Evolutionary conservation across 106 monocot genomes (phyloP).

Genomic region (Platanthera zijinensis): DNA sequence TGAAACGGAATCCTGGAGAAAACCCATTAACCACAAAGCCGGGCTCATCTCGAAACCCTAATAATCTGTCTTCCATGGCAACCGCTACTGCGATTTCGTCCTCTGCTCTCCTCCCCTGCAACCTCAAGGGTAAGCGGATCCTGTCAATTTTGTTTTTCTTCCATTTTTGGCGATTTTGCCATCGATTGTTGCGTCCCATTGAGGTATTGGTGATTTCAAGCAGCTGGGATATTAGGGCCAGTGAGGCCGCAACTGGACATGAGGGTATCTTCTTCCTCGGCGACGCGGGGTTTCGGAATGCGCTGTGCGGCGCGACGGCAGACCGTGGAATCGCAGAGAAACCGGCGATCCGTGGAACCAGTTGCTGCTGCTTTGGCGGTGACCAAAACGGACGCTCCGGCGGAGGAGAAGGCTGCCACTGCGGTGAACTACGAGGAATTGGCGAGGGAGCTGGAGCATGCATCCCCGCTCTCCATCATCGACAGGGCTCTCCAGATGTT

Average conservation of each 20-base stretch:
- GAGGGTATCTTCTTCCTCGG: conserved; percentile 1
- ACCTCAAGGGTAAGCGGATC: conserved; percentile 2
- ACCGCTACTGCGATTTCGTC: conserved; percentile 3
- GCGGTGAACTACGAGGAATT: conserved; percentile 53
- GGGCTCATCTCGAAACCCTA: neutral
- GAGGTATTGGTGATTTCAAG: neutral
- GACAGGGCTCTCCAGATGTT: conserved; percentile 65
- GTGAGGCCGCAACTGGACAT: conserved; percentile 15
- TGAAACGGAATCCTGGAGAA: neutral
- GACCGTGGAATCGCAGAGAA: conserved; percentile 26
- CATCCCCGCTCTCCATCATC: conserved; percentile 67
- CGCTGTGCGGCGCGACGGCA: conserved; percentile 16
- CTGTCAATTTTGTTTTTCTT: neutral
- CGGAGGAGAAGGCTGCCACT: neutral
- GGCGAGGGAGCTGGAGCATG: conserved; percentile 40
- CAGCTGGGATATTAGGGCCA: conserved; percentile 11
- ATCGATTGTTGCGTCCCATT: neutral
- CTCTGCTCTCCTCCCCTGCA: neutral
- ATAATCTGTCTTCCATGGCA: conserved; percentile 3
- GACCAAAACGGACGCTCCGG: neutral
- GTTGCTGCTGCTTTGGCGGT: conserved; percentile 11
- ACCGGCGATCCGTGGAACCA: conserved; percentile 14
- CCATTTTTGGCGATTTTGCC: too few species aligned
- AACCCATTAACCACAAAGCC: neutral
- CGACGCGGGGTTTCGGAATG: neutral